Evolutionary conservation across 495 filamentous ascomycete species (phyloP).

Genomic region (Talaromyces ruber): DNA sequence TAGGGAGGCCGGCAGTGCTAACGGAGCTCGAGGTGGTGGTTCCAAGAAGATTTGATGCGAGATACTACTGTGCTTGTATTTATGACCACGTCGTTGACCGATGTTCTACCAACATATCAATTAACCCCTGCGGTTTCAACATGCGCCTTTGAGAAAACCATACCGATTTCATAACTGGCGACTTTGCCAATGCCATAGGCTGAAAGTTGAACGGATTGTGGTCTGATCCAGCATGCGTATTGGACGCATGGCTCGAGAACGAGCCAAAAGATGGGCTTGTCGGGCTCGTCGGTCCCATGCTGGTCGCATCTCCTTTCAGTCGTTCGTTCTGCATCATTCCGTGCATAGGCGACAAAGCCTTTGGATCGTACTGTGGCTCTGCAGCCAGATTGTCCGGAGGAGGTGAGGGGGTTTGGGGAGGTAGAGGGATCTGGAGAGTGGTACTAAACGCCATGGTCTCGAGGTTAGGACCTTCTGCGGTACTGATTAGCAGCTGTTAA

Average conservation of each 20-base stretch:
- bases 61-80: conserved; percentile 95
- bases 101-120: conserved; percentile 46
- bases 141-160: conserved; percentile 13
- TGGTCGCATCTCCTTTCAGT: conserved; percentile 3
- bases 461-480: background rate
- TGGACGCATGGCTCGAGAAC: conserved; percentile 24
- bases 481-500: background rate
- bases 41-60: conserved; percentile 96
- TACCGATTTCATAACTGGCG: conserved; percentile 74
- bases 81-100: conserved; percentile 88
- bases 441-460: conserved; percentile 41
- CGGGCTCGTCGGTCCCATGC: conserved; percentile 28
- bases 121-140: background rate
- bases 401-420: conserved; percentile 62
- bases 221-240: conserved; percentile 26
- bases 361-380: conserved; percentile 44
- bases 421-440: conserved; percentile 51
- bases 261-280: conserved; percentile 34
- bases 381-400: conserved; percentile 43
- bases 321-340: conserved; percentile 28
- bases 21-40: conserved; percentile 77
- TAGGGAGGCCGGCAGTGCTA: conserved; percentile 84
- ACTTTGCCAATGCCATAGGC: conserved; percentile 67
- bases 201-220: conserved; percentile 85
- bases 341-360: conserved; percentile 55